These are phyloP conservation scores for Tephrocybe rancida DNA, from an alignment of 768 basidiomycete genomes.

Conservation along the genomic window DNA sequence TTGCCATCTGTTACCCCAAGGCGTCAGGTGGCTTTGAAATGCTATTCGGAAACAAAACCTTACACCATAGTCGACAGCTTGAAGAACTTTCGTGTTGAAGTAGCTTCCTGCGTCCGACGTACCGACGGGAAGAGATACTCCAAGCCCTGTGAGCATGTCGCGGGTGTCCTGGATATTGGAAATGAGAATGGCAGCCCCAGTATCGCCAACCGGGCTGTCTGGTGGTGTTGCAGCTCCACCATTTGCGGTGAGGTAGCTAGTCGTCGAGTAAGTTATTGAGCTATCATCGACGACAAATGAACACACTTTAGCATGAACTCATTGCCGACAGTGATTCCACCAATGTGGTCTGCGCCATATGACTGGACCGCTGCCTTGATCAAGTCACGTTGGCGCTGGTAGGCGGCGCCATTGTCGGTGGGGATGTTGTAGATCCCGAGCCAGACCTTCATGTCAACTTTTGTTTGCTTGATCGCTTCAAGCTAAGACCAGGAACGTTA, in stretches of 20 bases:
- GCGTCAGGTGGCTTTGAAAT: neutral
- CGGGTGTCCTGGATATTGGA: slow-evolving; percentile 69
- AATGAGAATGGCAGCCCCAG: slow-evolving; percentile 66
- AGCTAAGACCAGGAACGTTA: slow-evolving; percentile 41
- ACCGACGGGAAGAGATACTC: slow-evolving; percentile 68
- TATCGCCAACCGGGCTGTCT: slow-evolving; percentile 59
- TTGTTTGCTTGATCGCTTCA: slow-evolving; percentile 88
- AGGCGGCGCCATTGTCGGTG: slow-evolving; percentile 69
- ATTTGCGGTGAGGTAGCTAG: slow-evolving; percentile 59
- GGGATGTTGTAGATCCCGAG: slow-evolving; percentile 69
- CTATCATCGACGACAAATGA: neutral
- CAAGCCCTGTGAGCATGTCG: slow-evolving; percentile 53
- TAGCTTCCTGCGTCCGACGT: slow-evolving; percentile 86
- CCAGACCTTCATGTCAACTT: slow-evolving; percentile 83
- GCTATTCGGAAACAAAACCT: slow-evolving; percentile 20
- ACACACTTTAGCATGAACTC: slow-evolving; percentile 80
- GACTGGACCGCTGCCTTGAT: slow-evolving; percentile 70
- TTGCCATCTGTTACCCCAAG: slow-evolving; percentile 63
- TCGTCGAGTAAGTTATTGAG: neutral
- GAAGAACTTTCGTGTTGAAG: slow-evolving; percentile 73
- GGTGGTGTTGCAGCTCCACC: slow-evolving; percentile 46
- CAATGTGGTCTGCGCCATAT: slow-evolving; percentile 76
- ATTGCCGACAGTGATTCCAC: slow-evolving; percentile 89
- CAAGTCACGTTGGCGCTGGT: slow-evolving; percentile 69
- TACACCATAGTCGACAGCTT: slow-evolving; percentile 70